These are phyloP conservation scores for Kodamaea alishanica DNA, from an alignment of 1,139 yeast genomes.

Conservation along the genomic window DNA sequence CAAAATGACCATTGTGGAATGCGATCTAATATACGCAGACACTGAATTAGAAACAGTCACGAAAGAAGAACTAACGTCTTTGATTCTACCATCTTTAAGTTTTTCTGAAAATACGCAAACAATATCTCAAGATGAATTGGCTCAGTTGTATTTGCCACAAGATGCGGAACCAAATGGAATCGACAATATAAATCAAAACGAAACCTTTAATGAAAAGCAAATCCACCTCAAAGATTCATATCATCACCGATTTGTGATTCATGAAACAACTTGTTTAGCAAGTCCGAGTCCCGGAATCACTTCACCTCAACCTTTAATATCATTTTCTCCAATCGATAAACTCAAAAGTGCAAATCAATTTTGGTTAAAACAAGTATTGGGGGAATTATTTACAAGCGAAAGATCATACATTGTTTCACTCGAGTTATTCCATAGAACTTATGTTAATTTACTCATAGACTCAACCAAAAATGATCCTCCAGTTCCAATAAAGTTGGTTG, in stretches of 20 bases:
- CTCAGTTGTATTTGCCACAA: not conserved
- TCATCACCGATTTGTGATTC: not conserved
- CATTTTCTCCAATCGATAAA: slow-evolving; percentile 13
- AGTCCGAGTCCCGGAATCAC: slow-evolving; percentile 6
- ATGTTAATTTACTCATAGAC: slow-evolving; percentile 31
- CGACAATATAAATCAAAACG: too few relatives aligned
- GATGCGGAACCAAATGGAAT: not conserved
- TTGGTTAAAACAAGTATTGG: slow-evolving; percentile 34
- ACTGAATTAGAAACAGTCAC: too few relatives aligned
- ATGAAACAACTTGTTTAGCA: not conserved
- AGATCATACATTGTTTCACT: slow-evolving; percentile 41
- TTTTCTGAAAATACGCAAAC: too few relatives aligned
- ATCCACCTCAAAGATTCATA: not conserved
- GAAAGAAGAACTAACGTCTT: too few relatives aligned
- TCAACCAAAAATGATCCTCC: slow-evolving; percentile 21
- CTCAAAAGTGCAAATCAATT: slow-evolving; percentile 10
- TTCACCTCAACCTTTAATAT: slow-evolving; percentile 13
- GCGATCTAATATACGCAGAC: too few relatives aligned
- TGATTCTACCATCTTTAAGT: too few relatives aligned
- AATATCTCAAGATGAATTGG: not conserved
- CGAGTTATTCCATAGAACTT: slow-evolving; percentile 34
- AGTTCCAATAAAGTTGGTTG: slow-evolving; percentile 22
- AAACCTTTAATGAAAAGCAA: slow-evolving; percentile 9
- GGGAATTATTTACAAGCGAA: slow-evolving; percentile 50
- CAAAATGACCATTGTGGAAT: too few relatives aligned